Percentiles rank a stretch among this genome's conserved stretches.
Evolutionary conservation across 768 basidiomycete genomes (phyloP).

Genomic region (Mycena capillaripes): DNA sequence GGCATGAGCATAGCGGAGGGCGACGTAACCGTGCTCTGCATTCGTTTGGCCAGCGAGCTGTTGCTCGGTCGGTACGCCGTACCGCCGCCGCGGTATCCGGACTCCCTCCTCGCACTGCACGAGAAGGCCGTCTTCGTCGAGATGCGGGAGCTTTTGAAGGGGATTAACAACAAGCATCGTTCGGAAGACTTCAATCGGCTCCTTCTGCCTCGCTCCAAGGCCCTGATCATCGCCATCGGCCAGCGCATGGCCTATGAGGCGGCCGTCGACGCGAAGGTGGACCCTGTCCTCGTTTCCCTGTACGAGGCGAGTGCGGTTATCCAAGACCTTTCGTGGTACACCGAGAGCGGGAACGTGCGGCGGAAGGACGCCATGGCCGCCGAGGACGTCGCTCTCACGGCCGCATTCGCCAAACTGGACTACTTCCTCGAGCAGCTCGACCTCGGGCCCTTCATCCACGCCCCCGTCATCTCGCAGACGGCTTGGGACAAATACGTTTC

Average conservation of each 20-base stretch:
- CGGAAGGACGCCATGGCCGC: slow-evolving; percentile 1
- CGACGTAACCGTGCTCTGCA: slow-evolving; percentile 50
- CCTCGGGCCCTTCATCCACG: not conserved
- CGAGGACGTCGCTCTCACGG: slow-evolving; percentile 6
- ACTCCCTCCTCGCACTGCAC: slow-evolving; percentile 28
- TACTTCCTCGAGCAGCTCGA: not conserved
- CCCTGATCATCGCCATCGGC: slow-evolving; percentile 47
- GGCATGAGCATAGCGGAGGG: slow-evolving; percentile 56
- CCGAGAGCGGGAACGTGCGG: slow-evolving; percentile 33
- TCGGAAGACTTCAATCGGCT: slow-evolving; percentile 25
- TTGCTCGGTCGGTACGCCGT: slow-evolving; percentile 31
- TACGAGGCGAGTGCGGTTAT: slow-evolving; percentile 42
- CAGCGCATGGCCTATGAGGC: slow-evolving; percentile 54
- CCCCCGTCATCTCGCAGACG: not conserved
- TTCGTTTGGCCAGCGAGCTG: slow-evolving; percentile 41
- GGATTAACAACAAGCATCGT: slow-evolving; percentile 11
- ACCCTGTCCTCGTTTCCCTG: slow-evolving; percentile 40
- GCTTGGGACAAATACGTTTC: too few species aligned
- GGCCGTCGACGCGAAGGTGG: slow-evolving; percentile 45
- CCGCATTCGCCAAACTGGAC: not conserved
- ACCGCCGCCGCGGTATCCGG: slow-evolving; percentile 30
- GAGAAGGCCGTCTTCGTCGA: slow-evolving; percentile 33
- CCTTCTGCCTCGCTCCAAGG: slow-evolving; percentile 42
- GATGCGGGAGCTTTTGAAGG: not conserved
- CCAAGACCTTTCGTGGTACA: slow-evolving; percentile 48